phyloP scores from a whole-genome alignment of 371 early-diverging fungal species.

The Mucor irregularis region DNA sequence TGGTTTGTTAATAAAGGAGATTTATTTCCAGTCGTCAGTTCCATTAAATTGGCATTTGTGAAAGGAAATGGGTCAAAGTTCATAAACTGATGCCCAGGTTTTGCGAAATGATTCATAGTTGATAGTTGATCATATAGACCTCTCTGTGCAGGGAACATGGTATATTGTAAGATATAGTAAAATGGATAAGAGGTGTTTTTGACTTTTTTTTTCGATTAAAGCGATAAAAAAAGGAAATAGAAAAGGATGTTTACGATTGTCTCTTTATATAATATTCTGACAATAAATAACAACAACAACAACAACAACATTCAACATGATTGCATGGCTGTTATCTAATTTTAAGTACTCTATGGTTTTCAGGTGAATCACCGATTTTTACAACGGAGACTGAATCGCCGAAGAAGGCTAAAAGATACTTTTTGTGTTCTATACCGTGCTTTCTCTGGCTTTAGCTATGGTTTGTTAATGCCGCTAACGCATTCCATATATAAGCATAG shows the following conservation, averaged over 20 bases:
- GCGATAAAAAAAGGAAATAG: not conserved
- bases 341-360: too few species aligned
- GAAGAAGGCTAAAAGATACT: too few species aligned
- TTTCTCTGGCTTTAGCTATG: too few species aligned
- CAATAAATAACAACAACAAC: too few species aligned
- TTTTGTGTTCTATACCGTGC: too few species aligned
- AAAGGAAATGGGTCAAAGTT: slow-evolving; percentile 10
- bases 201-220: not conserved
- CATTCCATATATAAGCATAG: not conserved
- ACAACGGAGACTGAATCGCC: not conserved
- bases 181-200: too few species aligned
- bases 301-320: too few species aligned
- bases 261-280: not conserved
- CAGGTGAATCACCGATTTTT: not conserved
- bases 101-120: slow-evolving; percentile 14
- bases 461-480: not conserved
- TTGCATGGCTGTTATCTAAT: not conserved
- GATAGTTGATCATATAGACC: slow-evolving; percentile 14
- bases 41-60: too few species aligned
- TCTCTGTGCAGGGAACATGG: slow-evolving; percentile 17
- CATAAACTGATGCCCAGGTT: not conserved
- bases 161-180: too few species aligned
- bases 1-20: not conserved
- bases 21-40: too few species aligned
- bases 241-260: not conserved